Percentiles rank a stretch among this genome's conserved stretches.
phyloP scores from a whole-genome alignment of 2,329 filamentous ascomycete species.

The Stromatinia cepivora region DNA sequence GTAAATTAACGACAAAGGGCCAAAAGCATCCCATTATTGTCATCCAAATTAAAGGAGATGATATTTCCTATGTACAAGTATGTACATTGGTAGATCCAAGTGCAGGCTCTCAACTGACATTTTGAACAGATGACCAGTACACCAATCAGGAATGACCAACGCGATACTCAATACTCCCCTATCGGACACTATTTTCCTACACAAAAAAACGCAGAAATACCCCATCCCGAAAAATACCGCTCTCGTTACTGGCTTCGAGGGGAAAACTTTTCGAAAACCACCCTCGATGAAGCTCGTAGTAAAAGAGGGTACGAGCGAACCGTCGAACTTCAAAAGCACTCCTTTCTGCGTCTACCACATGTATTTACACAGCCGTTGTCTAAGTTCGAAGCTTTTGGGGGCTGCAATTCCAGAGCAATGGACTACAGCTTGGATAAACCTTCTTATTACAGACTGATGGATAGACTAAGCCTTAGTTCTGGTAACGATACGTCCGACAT shows the following conservation, averaged over 20 bases:
- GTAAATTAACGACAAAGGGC: neutral
- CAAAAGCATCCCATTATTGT: neutral
- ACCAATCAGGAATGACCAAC: neutral
- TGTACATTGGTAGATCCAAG: too few species aligned
- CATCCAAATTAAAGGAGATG: neutral
- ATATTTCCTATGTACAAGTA: neutral
- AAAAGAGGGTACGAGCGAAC: neutral
- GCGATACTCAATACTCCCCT: neutral
- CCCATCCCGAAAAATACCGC: neutral
- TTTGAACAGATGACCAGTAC: neutral
- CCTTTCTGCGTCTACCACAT: neutral
- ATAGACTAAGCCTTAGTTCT: neutral
- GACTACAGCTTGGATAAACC: neutral
- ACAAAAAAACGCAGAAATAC: neutral
- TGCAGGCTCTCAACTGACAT: too few species aligned
- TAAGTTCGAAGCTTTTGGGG: neutral
- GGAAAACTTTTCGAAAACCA: too few species aligned
- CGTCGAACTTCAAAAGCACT: neutral
- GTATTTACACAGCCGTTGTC: neutral
- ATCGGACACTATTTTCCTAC: neutral
- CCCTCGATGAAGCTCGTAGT: neutral
- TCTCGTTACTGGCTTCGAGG: neutral
- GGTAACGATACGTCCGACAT: neutral
- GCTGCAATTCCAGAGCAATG: neutral
- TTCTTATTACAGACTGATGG: conserved; percentile 9